Conservation (phyloP, 192 early-diverging fungal species). For the Rhizophagus sp. region DNA sequence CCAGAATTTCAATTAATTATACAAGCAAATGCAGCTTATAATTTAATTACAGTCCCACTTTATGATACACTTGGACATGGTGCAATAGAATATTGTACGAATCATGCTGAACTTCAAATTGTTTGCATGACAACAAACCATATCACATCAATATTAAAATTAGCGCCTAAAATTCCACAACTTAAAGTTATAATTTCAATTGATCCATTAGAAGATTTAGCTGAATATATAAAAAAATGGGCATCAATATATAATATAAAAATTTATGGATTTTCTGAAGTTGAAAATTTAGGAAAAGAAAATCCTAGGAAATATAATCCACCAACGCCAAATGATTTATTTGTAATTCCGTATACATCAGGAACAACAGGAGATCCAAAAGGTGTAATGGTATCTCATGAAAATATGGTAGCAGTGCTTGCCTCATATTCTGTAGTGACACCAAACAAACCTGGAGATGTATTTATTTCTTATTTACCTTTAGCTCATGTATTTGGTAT, state of each 20-base stretch:
- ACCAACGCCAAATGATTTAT: constrained; percentile 67
- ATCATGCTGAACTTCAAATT: constrained; percentile 74
- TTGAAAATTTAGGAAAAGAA: constrained; percentile 61
- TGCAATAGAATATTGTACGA: constrained; percentile 77
- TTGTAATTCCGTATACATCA: constrained; percentile 88
- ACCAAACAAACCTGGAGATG: constrained; percentile 40
- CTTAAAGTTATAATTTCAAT: constrained; percentile 60
- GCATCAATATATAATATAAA: constrained; percentile 35
- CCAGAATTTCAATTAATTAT: constrained; percentile 60
- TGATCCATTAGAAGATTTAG: constrained; percentile 48
- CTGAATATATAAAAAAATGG: constrained; percentile 34
- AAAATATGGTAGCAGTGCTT: constrained; percentile 65
- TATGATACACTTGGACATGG: constrained; percentile 86
- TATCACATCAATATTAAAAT: constrained; percentile 51
- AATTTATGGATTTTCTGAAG: constrained; percentile 57
- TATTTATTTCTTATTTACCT: constrained; percentile 86
- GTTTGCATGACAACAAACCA: constrained; percentile 68
- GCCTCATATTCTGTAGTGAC: constrained; percentile 27
- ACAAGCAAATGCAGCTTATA: constrained; percentile 70
- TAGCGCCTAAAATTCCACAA: constrained; percentile 42
- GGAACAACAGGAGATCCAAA: constrained; percentile 55
- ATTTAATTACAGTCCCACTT: constrained; percentile 77
- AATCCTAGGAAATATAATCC: constrained; percentile 45
- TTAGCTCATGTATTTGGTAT: constrained; percentile 93
- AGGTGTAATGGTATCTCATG: constrained; percentile 79